Evolutionary conservation across 306 rosid genomes (phyloP), one percentile per base, ranked within the genome.

Genomic region (Sechiopsis laciniata): DNA sequence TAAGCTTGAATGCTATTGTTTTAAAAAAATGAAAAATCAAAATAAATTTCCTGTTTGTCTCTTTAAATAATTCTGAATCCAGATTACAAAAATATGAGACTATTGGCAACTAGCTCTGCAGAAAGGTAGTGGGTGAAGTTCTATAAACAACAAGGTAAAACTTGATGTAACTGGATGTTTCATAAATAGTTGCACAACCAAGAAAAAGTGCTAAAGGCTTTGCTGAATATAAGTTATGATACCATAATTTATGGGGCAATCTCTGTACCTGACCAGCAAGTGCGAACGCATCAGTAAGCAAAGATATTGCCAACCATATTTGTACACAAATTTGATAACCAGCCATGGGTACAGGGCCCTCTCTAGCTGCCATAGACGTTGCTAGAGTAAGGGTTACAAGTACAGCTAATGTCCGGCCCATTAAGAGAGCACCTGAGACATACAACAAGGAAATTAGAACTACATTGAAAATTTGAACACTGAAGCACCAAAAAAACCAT

Each of bases 231-330:
- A 53, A 53, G 40, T 24, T 7, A 58, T n/a, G 24, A 50, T 22
- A 53, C 52, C 75, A 8, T 56, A 42, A 56, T 40, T 21, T 9
- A 29, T 32, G n/a, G 45, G 50, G 69, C 63, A 19, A 83, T 63
- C 74, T 62, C 16, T 82, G 68, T 77, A 88, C 98, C 96, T 93
- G 98, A 75, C 91, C 98, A 84, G 99, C 89, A 77, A 94, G 92
- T 4, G 99, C 97, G 72, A 94, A 74, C 51, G 96, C 97, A 88
- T 94, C 99, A 16, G 88, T 94, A 75, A 94, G 90, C 87, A 94
- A 79, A 73, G 99, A 94, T 59, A 89, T 46, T 42, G 97, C 89
- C 89, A 91, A 61, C 99, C 99, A 90, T 82, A 91, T 90, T 88
- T 94, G 78, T 76, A 88, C 76, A 82, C 93, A 84, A 80, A 94